Base-by-base conservation (phyloP, 768 basidiomycete species). In the Pleurotus pulmonarius region DNA sequence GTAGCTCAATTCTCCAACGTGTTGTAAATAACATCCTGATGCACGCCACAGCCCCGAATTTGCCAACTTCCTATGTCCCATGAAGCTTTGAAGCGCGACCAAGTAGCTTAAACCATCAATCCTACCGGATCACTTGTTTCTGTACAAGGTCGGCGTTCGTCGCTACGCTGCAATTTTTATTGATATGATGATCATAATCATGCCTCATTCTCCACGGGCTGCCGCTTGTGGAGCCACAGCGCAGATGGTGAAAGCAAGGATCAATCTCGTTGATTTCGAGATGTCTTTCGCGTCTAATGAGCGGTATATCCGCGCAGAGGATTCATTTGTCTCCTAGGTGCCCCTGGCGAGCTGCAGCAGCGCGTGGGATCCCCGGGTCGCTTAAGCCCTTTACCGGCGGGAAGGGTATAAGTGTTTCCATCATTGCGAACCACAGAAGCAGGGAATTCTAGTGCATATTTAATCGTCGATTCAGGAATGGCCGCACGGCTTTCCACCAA, bases 401-500 rank as follows among this genome's bases (percentile, higher is more conserved):
- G 41, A 44, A 16, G 41, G n/a, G 41, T 44, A 44, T n/a, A 44
- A 44, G 41, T 16, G 41, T 22, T 22, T 44, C 41, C 20, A 34
- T 22, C 13, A 16, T 44, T 16, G 20, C n/a, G 20, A n/a, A 22
- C 41, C 20, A 44, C 41, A n/a, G n/a, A n/a, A n/a, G n/a, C n/a
- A n/a, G n/a, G n/a, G n/a, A n/a, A n/a, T n/a, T n/a, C n/a, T n/a
- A n/a, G n/a, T n/a, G n/a, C n/a, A n/a, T n/a, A n/a, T n/a, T n/a
- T n/a, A n/a, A n/a, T n/a, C n/a, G 22, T 25, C 24, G 5, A 3
- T 47, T 47, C 26, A 34, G n/a, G 3, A 15, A 53, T 53, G 51
- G 7, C n/a, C n/a, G n/a, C 51, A 20, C 70, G 69, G 57, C 48
- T 60, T 29, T 79, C 83, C 16, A 83, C 77, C 15, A 85, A 80